A percentile compares a stretch with the other conserved stretches of the same genome.
Conservation (phyloP, 2,329 filamentous ascomycete species). For the Cercospora sp. region DNA sequence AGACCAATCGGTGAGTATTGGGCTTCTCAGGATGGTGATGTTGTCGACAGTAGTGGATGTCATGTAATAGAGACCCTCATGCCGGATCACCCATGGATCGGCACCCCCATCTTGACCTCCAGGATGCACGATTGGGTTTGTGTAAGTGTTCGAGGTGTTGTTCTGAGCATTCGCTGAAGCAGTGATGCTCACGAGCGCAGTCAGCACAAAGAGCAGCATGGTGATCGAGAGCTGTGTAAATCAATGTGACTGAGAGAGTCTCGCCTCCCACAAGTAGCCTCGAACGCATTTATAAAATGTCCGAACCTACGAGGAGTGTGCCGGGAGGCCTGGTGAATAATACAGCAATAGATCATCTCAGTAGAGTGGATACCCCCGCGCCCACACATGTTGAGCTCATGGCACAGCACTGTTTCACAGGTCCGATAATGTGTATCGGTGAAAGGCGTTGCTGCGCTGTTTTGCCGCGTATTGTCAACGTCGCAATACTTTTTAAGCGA, state of each 20-base stretch:
- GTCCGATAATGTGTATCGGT: neutral
- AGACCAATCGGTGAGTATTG: slow-evolving; percentile 47
- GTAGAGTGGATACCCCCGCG: neutral
- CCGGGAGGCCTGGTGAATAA: neutral
- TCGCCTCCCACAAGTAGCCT: neutral
- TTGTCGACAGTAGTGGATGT: slow-evolving; percentile 48
- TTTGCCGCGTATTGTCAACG: neutral
- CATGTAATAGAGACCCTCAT: slow-evolving; percentile 48
- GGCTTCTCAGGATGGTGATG: slow-evolving; percentile 47
- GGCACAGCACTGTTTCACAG: neutral
- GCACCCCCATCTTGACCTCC: slow-evolving; percentile 40
- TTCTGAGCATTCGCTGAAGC: slow-evolving; percentile 22
- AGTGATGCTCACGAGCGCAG: slow-evolving; percentile 19
- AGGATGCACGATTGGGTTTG: slow-evolving; percentile 45
- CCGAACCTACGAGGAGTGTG: neutral
- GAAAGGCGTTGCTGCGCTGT: neutral
- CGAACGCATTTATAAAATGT: neutral
- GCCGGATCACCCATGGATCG: slow-evolving; percentile 49
- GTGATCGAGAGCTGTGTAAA: neutral
- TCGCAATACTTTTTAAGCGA: no score
- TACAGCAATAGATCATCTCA: neutral
- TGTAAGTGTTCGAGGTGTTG: slow-evolving; percentile 41
- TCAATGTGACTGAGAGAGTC: neutral
- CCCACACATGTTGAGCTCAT: neutral
- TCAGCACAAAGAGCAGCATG: neutral